A percentile compares a stretch with the other conserved stretches of the same genome.
Conservation (phyloP, 805 yeast genomes). For the Kodamaea restingae region DNA sequence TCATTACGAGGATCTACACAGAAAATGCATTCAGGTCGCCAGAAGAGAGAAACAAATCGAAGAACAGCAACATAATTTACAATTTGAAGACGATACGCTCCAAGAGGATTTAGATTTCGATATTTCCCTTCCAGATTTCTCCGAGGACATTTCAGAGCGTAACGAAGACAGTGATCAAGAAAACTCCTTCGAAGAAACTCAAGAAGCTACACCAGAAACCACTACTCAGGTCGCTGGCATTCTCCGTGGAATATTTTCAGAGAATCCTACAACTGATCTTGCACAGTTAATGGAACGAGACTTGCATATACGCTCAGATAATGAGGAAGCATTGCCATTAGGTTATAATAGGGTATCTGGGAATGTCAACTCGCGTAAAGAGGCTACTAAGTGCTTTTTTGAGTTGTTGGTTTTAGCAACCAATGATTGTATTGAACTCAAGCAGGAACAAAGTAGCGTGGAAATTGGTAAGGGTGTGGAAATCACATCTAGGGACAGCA, state of each 20-base stretch:
- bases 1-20: conserved; percentile 25
- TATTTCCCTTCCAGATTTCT: conserved; percentile 22
- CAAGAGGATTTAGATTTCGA: conserved; percentile 23
- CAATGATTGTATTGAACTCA: conserved; percentile 59
- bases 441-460: conserved; percentile 43
- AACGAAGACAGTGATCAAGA: conserved; percentile 17
- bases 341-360: conserved; percentile 16
- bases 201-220: conserved; percentile 39
- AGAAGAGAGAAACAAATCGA: conserved; percentile 19
- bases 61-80: conserved; percentile 16
- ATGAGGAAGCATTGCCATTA: conserved; percentile 15
- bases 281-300: conserved; percentile 40
- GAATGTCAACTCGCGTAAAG: conserved; percentile 42
- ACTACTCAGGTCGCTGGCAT: conserved; percentile 53
- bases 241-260: conserved; percentile 34
- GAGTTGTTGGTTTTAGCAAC: conserved; percentile 81
- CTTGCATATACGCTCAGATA: conserved; percentile 13
- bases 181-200: conserved; percentile 12
- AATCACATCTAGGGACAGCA: conserved; percentile 44
- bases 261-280: conserved; percentile 25
- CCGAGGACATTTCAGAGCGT: conserved; percentile 12
- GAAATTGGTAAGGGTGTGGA: conserved; percentile 54
- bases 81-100: conserved; percentile 14
- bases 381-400: conserved; percentile 73
- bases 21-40: conserved; percentile 26